Evolutionary conservation across 495 filamentous ascomycete genomes (phyloP).

Genomic region (Trichocladium uniseriatum): DNA sequence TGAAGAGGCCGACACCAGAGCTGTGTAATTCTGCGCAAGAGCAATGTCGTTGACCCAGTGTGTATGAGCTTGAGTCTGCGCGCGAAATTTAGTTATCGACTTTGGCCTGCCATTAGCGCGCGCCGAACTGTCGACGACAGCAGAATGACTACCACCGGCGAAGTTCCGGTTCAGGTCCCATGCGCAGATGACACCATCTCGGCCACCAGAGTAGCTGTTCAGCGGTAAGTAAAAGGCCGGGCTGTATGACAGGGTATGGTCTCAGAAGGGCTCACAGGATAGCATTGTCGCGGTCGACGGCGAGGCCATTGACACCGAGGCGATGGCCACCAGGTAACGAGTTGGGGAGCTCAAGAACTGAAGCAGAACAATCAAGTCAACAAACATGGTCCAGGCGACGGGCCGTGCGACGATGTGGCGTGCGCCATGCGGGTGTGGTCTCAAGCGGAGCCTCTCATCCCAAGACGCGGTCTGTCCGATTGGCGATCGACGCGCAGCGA

Average conservation of each 20-base stretch:
- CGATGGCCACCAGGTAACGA: slow-evolving; percentile 78
- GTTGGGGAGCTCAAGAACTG: slow-evolving; percentile 91
- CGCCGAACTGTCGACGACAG: slow-evolving; percentile 23
- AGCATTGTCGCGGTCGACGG: slow-evolving; percentile 71
- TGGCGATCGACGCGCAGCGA: background rate
- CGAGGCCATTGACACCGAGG: slow-evolving; percentile 87
- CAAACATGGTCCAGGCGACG: background rate
- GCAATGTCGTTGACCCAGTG: slow-evolving; percentile 98
- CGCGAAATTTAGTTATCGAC: slow-evolving; percentile 59
- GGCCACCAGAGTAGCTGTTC: slow-evolving; percentile 82
- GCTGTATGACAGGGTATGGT: background rate
- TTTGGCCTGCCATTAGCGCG: slow-evolving; percentile 25
- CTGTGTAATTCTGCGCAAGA: slow-evolving; percentile 72
- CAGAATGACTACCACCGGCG: slow-evolving; percentile 28
- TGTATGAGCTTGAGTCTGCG: slow-evolving; percentile 93
- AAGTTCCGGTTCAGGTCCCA: slow-evolving; percentile 63
- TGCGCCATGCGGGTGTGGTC: background rate
- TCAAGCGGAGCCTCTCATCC: background rate
- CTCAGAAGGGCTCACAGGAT: slow-evolving; percentile 61
- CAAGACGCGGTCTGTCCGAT: too few species aligned
- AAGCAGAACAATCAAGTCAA: background rate
- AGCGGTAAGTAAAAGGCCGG: slow-evolving; percentile 3
- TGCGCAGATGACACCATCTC: slow-evolving; percentile 91
- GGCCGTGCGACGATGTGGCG: background rate
- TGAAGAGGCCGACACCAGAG: slow-evolving; percentile 87